phyloP scores from a whole-genome alignment of 208 protist species.

The Trypanosomatidae sp. region DNA sequence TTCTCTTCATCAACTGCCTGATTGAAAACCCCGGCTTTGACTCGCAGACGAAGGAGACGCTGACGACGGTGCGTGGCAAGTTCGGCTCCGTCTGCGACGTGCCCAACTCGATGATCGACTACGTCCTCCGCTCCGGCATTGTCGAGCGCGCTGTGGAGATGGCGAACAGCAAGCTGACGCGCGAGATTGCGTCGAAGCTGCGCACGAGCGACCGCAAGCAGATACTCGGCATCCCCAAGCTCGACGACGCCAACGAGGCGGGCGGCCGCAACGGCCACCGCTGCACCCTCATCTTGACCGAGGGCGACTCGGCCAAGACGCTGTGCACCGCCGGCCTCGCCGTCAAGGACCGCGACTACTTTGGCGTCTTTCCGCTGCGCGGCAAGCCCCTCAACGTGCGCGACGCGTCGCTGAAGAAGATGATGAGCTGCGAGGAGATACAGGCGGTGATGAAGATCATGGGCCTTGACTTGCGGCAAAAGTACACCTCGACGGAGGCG shows the following conservation, averaged over 20 bases:
- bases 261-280: constrained; percentile 89
- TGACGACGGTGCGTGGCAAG: constrained; percentile 89
- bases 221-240: constrained; percentile 96
- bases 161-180: constrained; percentile 94
- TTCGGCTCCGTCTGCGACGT: constrained; percentile 97
- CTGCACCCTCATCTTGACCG: constrained; percentile 99
- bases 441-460: constrained; percentile 92
- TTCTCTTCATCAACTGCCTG: constrained; percentile 98
- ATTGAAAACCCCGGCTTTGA: constrained; percentile 99
- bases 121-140: constrained; percentile 91
- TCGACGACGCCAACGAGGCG: constrained; percentile 99
- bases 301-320: constrained; percentile 99
- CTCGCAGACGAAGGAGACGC: constrained; percentile 99
- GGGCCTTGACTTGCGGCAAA: constrained; percentile 89
- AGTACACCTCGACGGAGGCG: constrained; percentile 72
- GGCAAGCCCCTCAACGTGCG: constrained; percentile 99
- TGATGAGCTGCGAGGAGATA: constrained; percentile 95
- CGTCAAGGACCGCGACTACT: constrained; percentile 97
- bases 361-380: constrained; percentile 99
- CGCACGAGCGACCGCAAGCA: constrained; percentile 53
- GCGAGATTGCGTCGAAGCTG: constrained; percentile 78
- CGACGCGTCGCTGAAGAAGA: constrained; percentile 90
- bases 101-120: constrained; percentile 92
- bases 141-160: constrained; percentile 91
- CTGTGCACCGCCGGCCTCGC: constrained; percentile 95